Percentiles rank a stretch among this genome's conserved stretches.
phyloP scores from a whole-genome alignment of 345 rosid species.

The Gossypium sturtianum region DNA sequence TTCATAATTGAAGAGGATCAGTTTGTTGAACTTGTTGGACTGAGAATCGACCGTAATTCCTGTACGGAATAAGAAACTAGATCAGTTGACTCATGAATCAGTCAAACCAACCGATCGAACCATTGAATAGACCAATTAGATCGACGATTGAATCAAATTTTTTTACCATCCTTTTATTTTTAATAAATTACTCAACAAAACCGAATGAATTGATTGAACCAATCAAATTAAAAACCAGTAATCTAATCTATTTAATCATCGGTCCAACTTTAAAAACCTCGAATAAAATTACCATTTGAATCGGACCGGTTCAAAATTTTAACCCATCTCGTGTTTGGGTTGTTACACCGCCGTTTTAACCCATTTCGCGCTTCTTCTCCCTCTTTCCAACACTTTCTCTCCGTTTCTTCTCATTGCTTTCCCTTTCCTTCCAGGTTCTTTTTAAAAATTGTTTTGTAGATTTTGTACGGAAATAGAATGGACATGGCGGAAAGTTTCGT shows the following conservation, averaged over 20 bases:
- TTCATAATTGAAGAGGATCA: no score
- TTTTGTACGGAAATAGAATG: not conserved
- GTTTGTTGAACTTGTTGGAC: no score
- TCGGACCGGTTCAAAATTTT: no score
- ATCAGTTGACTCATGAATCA: accelerated
- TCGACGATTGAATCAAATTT: no score
- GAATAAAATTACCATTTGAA: no score
- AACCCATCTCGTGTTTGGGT: not conserved
- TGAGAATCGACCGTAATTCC: accelerated
- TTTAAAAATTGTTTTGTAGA: not conserved
- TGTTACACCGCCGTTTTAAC: not conserved
- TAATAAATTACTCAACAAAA: no score
- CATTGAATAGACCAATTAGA: accelerated
- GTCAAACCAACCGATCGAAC: accelerated
- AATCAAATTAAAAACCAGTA: no score
- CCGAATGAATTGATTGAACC: accelerated
- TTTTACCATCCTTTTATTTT: no score
- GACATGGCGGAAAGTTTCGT: not conserved
- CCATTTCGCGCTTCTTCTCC: not conserved
- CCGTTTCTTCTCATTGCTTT: not conserved
- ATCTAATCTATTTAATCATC: no score
- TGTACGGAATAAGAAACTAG: no score
- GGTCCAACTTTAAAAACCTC: no score
- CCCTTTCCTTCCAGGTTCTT: not conserved
- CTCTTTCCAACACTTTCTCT: not conserved